Conservation (phyloP, 2,329 filamentous ascomycete genomes). For the Aspergillus versicolor region DNA sequence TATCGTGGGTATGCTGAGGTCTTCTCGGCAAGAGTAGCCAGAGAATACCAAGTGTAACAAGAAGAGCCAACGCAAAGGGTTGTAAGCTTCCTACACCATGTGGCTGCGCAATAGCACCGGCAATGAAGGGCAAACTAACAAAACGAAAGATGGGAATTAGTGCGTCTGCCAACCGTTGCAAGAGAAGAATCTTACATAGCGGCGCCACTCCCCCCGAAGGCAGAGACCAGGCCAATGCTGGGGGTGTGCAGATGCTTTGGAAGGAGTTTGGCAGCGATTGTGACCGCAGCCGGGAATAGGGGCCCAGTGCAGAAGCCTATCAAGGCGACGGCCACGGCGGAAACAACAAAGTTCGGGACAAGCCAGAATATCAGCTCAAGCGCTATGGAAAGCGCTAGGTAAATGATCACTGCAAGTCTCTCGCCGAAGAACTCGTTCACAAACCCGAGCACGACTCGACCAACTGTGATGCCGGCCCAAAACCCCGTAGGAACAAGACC, state of each 20-base stretch:
- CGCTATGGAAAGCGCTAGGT: slow-evolving; percentile 59
- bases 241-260: slow-evolving; percentile 68
- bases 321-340: slow-evolving; percentile 44
- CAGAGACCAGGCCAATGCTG: slow-evolving; percentile 70
- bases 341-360: slow-evolving; percentile 68
- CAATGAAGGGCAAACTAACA: slow-evolving; percentile 57
- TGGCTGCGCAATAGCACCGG: slow-evolving; percentile 65
- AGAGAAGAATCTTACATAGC: slow-evolving; percentile 43
- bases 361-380: slow-evolving; percentile 74
- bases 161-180: neutral
- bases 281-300: slow-evolving; percentile 68
- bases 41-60: neutral
- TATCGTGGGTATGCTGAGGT: neutral
- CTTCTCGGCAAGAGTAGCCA: slow-evolving; percentile 5
- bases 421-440: slow-evolving; percentile 65
- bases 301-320: slow-evolving; percentile 74
- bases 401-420: slow-evolving; percentile 58
- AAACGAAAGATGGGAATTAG: neutral
- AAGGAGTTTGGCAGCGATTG: slow-evolving; percentile 67
- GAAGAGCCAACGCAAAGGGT: slow-evolving; percentile 48
- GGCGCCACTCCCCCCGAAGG: slow-evolving; percentile 68
- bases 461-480: slow-evolving; percentile 73
- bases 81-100: slow-evolving; percentile 59
- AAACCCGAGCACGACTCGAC: slow-evolving; percentile 67
- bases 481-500: slow-evolving; percentile 72